Conservation (phyloP, 257 asterid genomes). For the Solanum habrochaites region DNA sequence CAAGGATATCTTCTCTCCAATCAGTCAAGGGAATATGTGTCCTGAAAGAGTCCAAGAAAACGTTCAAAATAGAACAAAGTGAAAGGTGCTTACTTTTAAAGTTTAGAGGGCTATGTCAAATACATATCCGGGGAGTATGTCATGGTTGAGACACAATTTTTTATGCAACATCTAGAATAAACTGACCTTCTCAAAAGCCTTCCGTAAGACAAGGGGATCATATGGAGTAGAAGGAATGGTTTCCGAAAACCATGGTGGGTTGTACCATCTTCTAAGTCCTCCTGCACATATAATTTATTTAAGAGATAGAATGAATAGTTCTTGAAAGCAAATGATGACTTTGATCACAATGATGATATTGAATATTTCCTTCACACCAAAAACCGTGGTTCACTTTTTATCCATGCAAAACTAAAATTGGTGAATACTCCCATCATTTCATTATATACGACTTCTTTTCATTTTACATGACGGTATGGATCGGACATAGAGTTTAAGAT, state of each 20-base stretch:
- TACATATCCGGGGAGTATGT: background rate
- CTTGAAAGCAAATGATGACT: background rate
- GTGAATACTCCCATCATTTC: background rate
- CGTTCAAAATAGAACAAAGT: background rate
- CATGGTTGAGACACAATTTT: background rate
- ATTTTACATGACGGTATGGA: background rate
- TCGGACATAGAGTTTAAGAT: background rate
- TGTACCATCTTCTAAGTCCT: constrained; percentile 86
- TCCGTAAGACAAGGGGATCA: constrained; percentile 62
- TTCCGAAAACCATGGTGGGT: constrained; percentile 85
- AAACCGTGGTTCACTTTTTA: background rate
- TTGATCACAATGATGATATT: background rate
- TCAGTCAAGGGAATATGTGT: background rate
- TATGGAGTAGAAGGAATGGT: constrained; percentile 69
- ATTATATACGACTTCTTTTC: background rate
- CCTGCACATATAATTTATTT: constrained; percentile 37
- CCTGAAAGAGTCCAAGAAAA: background rate
- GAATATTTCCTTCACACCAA: background rate
- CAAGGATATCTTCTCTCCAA: background rate
- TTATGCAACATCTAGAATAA: background rate
- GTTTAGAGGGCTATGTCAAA: background rate
- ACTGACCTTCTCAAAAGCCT: constrained; percentile 90
- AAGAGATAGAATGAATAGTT: background rate
- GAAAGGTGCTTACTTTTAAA: background rate
- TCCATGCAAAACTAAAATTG: background rate